phyloP scores from a whole-genome alignment of 192 early-diverging fungal genomes.

The Umbelopsis sp. region DNA sequence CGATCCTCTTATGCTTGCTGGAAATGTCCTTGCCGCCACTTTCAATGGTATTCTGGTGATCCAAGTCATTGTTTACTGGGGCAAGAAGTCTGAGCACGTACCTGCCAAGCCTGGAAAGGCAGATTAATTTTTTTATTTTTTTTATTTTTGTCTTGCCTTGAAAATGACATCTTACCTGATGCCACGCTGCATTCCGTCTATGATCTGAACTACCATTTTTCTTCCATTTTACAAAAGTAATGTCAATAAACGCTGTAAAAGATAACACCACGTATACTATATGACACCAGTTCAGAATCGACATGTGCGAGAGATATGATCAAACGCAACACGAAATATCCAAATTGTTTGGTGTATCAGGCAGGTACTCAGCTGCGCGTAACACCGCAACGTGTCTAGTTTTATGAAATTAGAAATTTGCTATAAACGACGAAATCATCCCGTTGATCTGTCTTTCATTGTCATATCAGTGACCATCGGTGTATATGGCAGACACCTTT shows the following conservation, averaged over 20 bases:
- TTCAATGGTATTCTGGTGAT: conserved; percentile 79
- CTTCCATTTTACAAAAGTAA: no score
- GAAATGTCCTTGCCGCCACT: conserved; percentile 64
- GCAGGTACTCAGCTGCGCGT: no score
- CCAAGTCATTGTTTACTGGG: conserved; percentile 84
- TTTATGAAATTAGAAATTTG: no score
- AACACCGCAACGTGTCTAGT: no score
- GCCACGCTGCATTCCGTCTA: background rate
- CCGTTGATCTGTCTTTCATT: background rate
- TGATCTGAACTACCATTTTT: no score
- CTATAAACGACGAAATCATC: no score
- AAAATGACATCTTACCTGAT: background rate
- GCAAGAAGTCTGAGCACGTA: conserved; percentile 28
- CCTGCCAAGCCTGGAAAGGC: conserved; percentile 5
- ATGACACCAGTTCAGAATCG: no score
- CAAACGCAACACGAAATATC: no score
- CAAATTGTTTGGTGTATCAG: no score
- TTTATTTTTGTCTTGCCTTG: background rate
- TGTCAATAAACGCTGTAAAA: no score
- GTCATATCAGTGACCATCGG: background rate
- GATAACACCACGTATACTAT: no score
- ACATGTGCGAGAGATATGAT: no score
- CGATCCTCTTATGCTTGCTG: conserved; percentile 75
- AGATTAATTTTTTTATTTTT: background rate
- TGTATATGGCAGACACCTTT: background rate